Percentiles rank a stretch among this genome's conserved stretches.
Evolutionary conservation across 2,329 filamentous ascomycete genomes (phyloP).

Genomic region (Colletotrichum salicis): DNA sequence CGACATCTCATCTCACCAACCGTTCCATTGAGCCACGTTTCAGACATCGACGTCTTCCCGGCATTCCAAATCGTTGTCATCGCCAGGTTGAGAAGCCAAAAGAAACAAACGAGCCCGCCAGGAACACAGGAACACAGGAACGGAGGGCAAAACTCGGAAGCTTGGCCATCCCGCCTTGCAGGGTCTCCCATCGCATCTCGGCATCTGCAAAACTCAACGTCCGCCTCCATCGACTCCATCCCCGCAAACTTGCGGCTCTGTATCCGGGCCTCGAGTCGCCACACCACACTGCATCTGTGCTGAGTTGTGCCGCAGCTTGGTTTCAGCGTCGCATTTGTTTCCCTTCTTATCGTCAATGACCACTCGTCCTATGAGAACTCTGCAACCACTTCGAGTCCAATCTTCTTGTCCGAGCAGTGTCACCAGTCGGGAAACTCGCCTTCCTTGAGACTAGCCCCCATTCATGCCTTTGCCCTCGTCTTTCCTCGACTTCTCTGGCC

Average conservation of each 20-base stretch:
- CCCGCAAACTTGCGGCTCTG: slow-evolving; percentile 25
- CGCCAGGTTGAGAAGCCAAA: slow-evolving; percentile 2
- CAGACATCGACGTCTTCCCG: slow-evolving; percentile 11
- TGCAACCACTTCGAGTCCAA: slow-evolving; percentile 1
- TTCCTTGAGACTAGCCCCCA: slow-evolving; percentile 25
- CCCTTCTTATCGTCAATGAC: slow-evolving; percentile 26
- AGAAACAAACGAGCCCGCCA: slow-evolving; percentile 8
- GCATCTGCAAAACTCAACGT: slow-evolving; percentile 15
- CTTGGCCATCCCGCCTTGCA: slow-evolving; percentile 15
- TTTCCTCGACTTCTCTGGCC: slow-evolving; percentile 9
- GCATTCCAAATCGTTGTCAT: slow-evolving; percentile 23
- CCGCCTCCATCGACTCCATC: background rate
- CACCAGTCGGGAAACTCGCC: slow-evolving; percentile 15
- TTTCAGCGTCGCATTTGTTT: slow-evolving; percentile 35
- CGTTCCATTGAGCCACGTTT: slow-evolving; percentile 27
- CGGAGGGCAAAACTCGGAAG: slow-evolving; percentile 20
- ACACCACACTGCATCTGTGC: slow-evolving; percentile 34
- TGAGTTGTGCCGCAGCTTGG: slow-evolving; percentile 35
- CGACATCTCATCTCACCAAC: slow-evolving; percentile 29
- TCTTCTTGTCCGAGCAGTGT: slow-evolving; percentile 25
- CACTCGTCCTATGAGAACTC: slow-evolving; percentile 25
- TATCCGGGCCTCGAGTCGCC: slow-evolving; percentile 20
- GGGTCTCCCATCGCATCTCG: slow-evolving; percentile 27
- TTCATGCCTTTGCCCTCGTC: slow-evolving; percentile 30
- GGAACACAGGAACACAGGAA: background rate